A percentile compares a stretch with the other conserved stretches of the same genome.
phyloP scores from a whole-genome alignment of 352 stramenopile species.

The Phytophthora pini region DNA sequence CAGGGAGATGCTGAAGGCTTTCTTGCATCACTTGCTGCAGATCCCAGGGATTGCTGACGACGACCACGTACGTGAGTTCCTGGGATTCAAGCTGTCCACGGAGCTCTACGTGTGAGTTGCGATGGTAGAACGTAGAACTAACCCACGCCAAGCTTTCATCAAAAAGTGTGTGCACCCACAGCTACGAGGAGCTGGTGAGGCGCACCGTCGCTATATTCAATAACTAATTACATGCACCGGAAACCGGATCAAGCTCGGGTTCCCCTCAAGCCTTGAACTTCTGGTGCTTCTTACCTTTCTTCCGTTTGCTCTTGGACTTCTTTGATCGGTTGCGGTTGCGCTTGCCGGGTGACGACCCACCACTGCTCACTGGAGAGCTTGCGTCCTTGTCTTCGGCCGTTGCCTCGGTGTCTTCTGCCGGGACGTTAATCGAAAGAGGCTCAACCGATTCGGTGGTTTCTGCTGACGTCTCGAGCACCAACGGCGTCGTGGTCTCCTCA shows the following conservation, averaged over 20 bases:
- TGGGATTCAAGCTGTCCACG: constrained; percentile 64
- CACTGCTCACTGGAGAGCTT: constrained; percentile 33
- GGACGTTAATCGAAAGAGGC: constrained; percentile 25
- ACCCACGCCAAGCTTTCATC: constrained; percentile 18
- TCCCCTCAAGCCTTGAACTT: constrained; percentile 34
- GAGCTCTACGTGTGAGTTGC: constrained; percentile 65
- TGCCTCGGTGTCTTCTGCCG: constrained; percentile 29
- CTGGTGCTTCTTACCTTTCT: constrained; percentile 58
- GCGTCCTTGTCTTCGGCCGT: constrained; percentile 25
- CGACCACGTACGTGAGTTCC: constrained; percentile 59
- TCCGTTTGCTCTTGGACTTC: constrained; percentile 73
- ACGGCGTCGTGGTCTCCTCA: constrained; percentile 16
- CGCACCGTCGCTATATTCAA: constrained; percentile 26
- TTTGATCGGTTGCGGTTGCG: constrained; percentile 44
- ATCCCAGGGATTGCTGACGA: constrained; percentile 71
- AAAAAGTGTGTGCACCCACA: constrained; percentile 25
- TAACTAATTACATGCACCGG: constrained; percentile 34
- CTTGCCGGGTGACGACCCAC: constrained; percentile 21
- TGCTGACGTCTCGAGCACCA: constrained; percentile 23
- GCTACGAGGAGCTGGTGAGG: constrained; percentile 7
- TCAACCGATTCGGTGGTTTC: constrained; percentile 20
- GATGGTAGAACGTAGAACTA: constrained; percentile 5
- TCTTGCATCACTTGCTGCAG: constrained; percentile 67
- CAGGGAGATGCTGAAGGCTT: constrained; percentile 57
- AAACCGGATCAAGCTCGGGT: constrained; percentile 9